Conservation (phyloP, 768 basidiomycete genomes). For the Russula brevipes region DNA sequence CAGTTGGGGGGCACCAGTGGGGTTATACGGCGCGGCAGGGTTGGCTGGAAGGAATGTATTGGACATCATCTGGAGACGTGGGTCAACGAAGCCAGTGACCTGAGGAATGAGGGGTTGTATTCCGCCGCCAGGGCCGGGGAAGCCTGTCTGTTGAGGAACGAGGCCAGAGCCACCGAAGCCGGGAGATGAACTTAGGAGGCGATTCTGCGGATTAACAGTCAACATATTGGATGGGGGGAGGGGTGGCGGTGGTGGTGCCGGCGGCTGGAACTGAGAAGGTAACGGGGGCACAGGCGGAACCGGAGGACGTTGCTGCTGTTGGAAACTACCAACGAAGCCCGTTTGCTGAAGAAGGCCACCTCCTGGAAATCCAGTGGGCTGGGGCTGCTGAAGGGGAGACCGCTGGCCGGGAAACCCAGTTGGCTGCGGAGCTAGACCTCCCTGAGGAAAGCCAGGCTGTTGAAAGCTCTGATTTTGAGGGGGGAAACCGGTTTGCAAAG, state of each 20-base stretch:
- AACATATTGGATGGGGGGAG: slow-evolving; percentile 58
- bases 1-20: slow-evolving; percentile 62
- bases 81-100: slow-evolving; percentile 76
- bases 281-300: slow-evolving; percentile 26
- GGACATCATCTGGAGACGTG: slow-evolving; percentile 84
- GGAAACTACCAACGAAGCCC: slow-evolving; percentile 38
- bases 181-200: slow-evolving; percentile 56
- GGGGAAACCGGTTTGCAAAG: slow-evolving; percentile 65
- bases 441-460: slow-evolving; percentile 40
- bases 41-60: slow-evolving; percentile 85
- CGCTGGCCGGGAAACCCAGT: slow-evolving; percentile 47
- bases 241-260: slow-evolving; percentile 52
- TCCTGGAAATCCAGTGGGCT: slow-evolving; percentile 51
- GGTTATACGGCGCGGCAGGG: slow-evolving; percentile 50
- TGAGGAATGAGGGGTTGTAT: slow-evolving; percentile 57
- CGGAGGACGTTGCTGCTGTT: slow-evolving; percentile 36
- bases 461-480: slow-evolving; percentile 43
- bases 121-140: slow-evolving; percentile 38
- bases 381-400: slow-evolving; percentile 51
- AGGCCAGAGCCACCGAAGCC: slow-evolving; percentile 42
- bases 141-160: slow-evolving; percentile 55
- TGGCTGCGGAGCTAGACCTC: slow-evolving; percentile 52
- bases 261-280: slow-evolving; percentile 34
- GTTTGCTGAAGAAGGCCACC: slow-evolving; percentile 41
- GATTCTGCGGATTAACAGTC: slow-evolving; percentile 39